Evolutionary conservation across 164 flowering plant species (phyloP), one percentile per base, ranked within the genome.

Genomic region (Magnolia kwangsiensis): DNA sequence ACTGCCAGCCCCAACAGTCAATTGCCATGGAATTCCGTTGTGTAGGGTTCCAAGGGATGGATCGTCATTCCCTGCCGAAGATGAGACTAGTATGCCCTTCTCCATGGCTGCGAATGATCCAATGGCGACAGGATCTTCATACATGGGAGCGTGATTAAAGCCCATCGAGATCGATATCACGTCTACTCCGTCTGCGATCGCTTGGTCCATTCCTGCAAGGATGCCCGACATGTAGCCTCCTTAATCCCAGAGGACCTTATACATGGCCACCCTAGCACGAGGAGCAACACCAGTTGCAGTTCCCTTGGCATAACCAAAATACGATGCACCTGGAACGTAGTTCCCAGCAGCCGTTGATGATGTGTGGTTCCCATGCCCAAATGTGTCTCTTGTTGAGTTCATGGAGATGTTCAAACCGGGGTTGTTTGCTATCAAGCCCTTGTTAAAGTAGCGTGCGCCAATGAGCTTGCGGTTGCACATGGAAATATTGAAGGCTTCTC

Each of bases 101-200:
- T 27, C 29, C 29, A 27, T 27, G 29, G 29, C 29, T 27, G 29
- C 24, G 24, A 23, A 23, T 23, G 24, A 23, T 1, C 24, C 24
- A 23, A 76, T 76, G 8, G 69, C 59, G 11, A 76, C 70, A 7
- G 51, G 51, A 29, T 76, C 59, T 4, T 6, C 0, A 31, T 69
- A 69, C 37, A 16, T 27, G 18, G 74, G 74, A 11, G 1, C 1
- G 0, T 13, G 63, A 2, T 24, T 5, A 4, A 81, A 6, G 11
- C 92, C 94, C n/a, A 92, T 29, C 1, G 93, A 92, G n/a, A 92
- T 8, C 14, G 96, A 89, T 0, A 90, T 5, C 2, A 90, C 88
- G 73, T 92, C 92, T 3, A 89, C 92, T 0, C 91, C 94, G 64
- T 92, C 96, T 0, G 2, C 31, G 13, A 90, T 84, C 10, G 96